Evolutionary conservation across 106 monocot species (phyloP).

Genomic region (Gastrodia elata): DNA sequence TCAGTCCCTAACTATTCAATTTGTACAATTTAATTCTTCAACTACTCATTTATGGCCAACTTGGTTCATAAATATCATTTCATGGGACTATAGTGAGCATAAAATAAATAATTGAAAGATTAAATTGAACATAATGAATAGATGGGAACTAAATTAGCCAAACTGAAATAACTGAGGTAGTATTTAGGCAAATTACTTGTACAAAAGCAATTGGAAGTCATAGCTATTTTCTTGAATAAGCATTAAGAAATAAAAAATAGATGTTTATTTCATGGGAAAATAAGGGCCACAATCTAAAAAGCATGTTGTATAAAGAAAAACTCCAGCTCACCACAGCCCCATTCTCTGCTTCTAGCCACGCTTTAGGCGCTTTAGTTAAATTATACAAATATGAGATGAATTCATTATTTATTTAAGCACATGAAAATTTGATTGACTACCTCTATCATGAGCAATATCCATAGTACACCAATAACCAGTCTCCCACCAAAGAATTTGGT

Average conservation of each 20-base stretch:
- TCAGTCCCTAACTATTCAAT: too few relatives aligned
- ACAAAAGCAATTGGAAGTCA: background rate
- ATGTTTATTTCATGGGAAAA: background rate
- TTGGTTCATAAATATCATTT: too few relatives aligned
- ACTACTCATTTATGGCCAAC: too few relatives aligned
- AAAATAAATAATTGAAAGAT: too few relatives aligned
- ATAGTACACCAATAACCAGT: constrained; percentile 96
- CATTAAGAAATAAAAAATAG: background rate
- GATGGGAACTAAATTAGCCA: too few relatives aligned
- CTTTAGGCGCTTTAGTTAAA: background rate
- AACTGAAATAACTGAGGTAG: too few relatives aligned
- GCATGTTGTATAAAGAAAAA: background rate
- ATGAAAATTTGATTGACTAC: constrained; percentile 16
- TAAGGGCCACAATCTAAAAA: background rate
- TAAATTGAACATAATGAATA: too few relatives aligned
- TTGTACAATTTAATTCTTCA: too few relatives aligned
- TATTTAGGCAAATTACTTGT: too few relatives aligned
- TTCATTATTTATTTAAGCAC: background rate
- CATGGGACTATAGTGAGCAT: too few relatives aligned
- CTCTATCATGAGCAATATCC: constrained; percentile 99
- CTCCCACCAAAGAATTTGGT: constrained; percentile 99
- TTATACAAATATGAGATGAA: background rate
- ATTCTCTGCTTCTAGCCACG: background rate
- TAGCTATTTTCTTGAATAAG: background rate
- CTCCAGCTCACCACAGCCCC: background rate